Percentiles rank a stretch among this genome's conserved stretches.
phyloP scores from a whole-genome alignment of 208 protist genomes.

The Borovskyia barvae region DNA sequence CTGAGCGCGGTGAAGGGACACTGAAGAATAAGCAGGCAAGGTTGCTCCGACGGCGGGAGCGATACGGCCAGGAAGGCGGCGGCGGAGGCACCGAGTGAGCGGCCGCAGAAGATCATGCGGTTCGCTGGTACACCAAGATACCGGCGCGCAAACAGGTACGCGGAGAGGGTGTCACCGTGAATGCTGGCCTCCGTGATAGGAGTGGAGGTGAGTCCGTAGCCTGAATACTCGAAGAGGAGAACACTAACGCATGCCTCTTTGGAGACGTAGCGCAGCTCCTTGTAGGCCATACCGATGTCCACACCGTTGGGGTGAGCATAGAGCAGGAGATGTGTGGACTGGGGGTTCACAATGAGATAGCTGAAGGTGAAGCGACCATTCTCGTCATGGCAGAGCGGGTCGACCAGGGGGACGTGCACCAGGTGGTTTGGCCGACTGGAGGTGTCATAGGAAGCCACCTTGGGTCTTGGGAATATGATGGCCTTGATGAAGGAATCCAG shows the following conservation, averaged over 20 bases:
- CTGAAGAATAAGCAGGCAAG: constrained; percentile 64
- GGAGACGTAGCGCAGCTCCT: constrained; percentile 60
- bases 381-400: constrained; percentile 37
- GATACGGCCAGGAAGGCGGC: constrained; percentile 46
- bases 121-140: constrained; percentile 50
- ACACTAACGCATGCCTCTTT: constrained; percentile 54
- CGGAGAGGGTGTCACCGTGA: constrained; percentile 59
- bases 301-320: constrained; percentile 88
- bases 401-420: constrained; percentile 63
- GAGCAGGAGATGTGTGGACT: constrained; percentile 60
- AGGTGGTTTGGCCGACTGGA: constrained; percentile 36
- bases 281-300: constrained; percentile 77
- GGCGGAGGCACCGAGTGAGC: constrained; percentile 74
- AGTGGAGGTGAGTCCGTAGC: constrained; percentile 67
- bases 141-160: constrained; percentile 60
- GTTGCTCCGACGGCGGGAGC: constrained; percentile 33
- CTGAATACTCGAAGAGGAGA: constrained; percentile 77
- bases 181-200: constrained; percentile 60
- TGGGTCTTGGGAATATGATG: constrained; percentile 68
- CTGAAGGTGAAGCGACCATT: constrained; percentile 64
- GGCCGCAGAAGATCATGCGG: constrained; percentile 71
- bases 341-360: constrained; percentile 47
- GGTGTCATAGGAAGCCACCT: constrained; percentile 54
- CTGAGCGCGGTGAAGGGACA: constrained; percentile 76
- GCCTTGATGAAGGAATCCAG: constrained; percentile 70